Conservation (phyloP, 73 alveolate genomes). For the Paramecium bursaria region DNA sequence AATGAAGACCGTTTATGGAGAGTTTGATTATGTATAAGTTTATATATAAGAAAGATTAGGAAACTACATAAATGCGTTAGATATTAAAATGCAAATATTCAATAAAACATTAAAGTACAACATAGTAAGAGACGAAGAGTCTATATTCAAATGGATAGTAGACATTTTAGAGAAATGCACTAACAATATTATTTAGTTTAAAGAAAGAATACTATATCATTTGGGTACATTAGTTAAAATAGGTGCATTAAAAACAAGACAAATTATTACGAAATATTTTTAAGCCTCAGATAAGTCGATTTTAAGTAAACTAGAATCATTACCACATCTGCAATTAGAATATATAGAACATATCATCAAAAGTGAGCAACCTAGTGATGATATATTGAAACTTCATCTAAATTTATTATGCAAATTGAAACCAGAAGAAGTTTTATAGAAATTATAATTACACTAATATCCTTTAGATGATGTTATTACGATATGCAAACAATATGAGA, state of each 20-base stretch:
- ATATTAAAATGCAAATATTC: slow-evolving; percentile 1
- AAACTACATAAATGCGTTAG: slow-evolving; percentile 7
- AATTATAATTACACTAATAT: slow-evolving; percentile 21
- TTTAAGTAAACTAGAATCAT: slow-evolving; percentile 7
- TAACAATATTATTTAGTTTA: not conserved
- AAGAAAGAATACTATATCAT: slow-evolving; percentile 40
- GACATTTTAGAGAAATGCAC: not conserved
- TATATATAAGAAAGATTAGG: slow-evolving; percentile 21
- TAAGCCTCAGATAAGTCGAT: slow-evolving; percentile 6
- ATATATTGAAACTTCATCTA: slow-evolving; percentile 3
- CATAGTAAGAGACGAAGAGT: not conserved
- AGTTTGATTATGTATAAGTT: slow-evolving; percentile 29
- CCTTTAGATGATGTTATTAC: slow-evolving; percentile 28
- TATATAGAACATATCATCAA: slow-evolving; percentile 37
- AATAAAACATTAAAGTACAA: not conserved
- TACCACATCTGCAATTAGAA: slow-evolving; percentile 40
- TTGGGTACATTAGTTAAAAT: slow-evolving; percentile 42
- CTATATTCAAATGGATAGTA: slow-evolving; percentile 24
- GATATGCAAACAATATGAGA: not conserved
- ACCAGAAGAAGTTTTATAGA: slow-evolving; percentile 31
- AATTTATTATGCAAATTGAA: slow-evolving; percentile 6
- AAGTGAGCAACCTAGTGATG: slow-evolving; percentile 15
- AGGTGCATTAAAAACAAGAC: slow-evolving; percentile 40
- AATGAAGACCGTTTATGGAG: slow-evolving; percentile 30
- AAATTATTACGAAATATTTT: slow-evolving; percentile 12